A percentile compares a stretch with the other conserved stretches of the same genome.
Conservation (phyloP, 768 basidiomycete species). For the Austroboletus festivus region DNA sequence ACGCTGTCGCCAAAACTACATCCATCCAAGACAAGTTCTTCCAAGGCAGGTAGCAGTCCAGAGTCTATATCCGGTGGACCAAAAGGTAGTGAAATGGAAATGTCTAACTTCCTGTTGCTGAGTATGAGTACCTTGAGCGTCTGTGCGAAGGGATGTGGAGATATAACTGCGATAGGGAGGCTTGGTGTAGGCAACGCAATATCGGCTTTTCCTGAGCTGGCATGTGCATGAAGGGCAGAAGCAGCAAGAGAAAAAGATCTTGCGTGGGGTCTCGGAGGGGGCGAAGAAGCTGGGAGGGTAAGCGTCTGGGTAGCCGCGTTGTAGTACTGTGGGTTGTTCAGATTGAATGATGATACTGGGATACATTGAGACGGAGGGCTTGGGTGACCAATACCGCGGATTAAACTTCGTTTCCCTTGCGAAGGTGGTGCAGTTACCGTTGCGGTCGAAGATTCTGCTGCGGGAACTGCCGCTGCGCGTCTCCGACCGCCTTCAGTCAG, state of each 20-base stretch:
- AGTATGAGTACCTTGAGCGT: slow-evolving; percentile 59
- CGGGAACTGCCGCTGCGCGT: slow-evolving; percentile 48
- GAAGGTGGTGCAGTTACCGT: slow-evolving; percentile 1
- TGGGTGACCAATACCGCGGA: slow-evolving; percentile 24
- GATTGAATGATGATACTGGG: slow-evolving; percentile 30
- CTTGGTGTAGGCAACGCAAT: slow-evolving; percentile 63
- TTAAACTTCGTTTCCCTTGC: slow-evolving; percentile 16
- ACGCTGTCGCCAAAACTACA: slow-evolving; percentile 65
- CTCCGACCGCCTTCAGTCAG: slow-evolving; percentile 72
- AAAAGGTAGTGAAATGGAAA: slow-evolving; percentile 55
- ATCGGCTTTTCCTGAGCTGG: slow-evolving; percentile 32
- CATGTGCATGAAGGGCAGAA: slow-evolving; percentile 13
- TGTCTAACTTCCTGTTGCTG: slow-evolving; percentile 63
- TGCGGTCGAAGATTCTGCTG: slow-evolving; percentile 34
- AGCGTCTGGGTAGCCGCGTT: slow-evolving; percentile 52
- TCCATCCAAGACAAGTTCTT: slow-evolving; percentile 72
- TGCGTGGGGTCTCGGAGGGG: slow-evolving; percentile 48
- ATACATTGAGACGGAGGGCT: slow-evolving; percentile 22
- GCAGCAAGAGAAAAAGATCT: slow-evolving; percentile 60
- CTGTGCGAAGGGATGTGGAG: slow-evolving; percentile 56
- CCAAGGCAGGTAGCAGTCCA: slow-evolving; percentile 59
- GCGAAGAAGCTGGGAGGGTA: slow-evolving; percentile 59
- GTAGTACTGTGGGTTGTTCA: slow-evolving; percentile 60
- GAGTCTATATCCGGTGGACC: slow-evolving; percentile 26
- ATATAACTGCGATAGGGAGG: slow-evolving; percentile 62